Evolutionary conservation across 148 eudicot species (phyloP).

Genomic region (Silene uniflora): DNA sequence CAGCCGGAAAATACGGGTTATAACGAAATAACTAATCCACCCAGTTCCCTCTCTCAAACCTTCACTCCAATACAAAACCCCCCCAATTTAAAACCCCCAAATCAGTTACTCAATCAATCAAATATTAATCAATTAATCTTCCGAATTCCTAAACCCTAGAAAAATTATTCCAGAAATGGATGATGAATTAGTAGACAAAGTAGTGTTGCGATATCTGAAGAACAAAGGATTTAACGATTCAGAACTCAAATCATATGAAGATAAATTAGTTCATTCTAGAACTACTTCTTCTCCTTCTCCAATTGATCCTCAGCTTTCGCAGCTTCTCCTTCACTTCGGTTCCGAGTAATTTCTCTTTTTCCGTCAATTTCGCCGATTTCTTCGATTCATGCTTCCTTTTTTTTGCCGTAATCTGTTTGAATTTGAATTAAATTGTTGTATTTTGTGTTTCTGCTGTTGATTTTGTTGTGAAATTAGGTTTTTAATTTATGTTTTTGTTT

Average conservation of each 20-base stretch:
- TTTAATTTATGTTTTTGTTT: not conserved
- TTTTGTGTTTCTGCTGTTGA: not conserved
- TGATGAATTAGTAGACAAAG: slow-evolving; percentile 74
- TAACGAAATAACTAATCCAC: not conserved
- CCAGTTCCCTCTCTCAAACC: not conserved
- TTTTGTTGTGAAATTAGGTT: not conserved
- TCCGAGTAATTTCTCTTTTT: slow-evolving; percentile 38
- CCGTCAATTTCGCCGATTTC: not conserved
- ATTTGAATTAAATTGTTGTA: not conserved
- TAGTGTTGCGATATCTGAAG: slow-evolving; percentile 70
- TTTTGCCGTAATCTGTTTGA: not conserved
- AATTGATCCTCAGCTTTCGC: slow-evolving; percentile 61
- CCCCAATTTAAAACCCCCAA: not conserved
- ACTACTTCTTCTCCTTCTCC: slow-evolving; percentile 45
- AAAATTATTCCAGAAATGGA: slow-evolving; percentile 33
- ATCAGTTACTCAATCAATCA: not conserved
- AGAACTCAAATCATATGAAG: slow-evolving; percentile 74
- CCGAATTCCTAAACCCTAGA: not conserved
- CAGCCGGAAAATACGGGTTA: too few relatives aligned
- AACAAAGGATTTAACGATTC: slow-evolving; percentile 85
- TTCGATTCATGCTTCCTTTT: not conserved
- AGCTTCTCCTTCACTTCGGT: slow-evolving; percentile 53
- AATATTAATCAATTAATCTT: not conserved
- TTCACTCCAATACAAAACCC: not conserved
- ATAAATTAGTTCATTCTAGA: slow-evolving; percentile 42